These are phyloP conservation scores for Russula abietina DNA, from an alignment of 768 basidiomycete genomes.

Conservation along the genomic window DNA sequence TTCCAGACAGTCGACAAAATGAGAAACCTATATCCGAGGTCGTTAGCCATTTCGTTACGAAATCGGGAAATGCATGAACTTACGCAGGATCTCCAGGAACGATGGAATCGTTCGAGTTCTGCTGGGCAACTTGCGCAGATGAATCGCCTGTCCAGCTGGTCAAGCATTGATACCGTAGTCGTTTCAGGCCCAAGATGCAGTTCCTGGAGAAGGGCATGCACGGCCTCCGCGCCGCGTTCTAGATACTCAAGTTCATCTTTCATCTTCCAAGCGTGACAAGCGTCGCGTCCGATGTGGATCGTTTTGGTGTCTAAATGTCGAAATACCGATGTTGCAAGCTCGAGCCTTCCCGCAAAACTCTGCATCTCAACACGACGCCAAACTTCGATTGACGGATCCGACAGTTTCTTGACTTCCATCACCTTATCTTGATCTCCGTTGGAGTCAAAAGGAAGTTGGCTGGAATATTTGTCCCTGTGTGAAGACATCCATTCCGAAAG, in stretches of 20 bases:
- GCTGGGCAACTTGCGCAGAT: constrained; percentile 7
- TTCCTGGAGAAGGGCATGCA: not conserved
- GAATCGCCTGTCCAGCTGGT: constrained; percentile 2
- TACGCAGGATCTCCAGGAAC: constrained; percentile 16
- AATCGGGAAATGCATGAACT: not conserved
- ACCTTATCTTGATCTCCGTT: not conserved
- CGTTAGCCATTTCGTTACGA: not conserved
- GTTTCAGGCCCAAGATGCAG: not conserved
- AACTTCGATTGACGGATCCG: constrained; percentile 8
- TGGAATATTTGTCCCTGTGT: not conserved
- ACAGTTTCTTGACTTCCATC: constrained; percentile 11
- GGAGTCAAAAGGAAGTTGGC: not conserved
- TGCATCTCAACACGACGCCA: not conserved
- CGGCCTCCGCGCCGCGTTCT: constrained; percentile 12
- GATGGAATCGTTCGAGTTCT: not conserved
- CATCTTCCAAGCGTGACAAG: constrained; percentile 21
- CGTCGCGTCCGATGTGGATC: constrained; percentile 19
- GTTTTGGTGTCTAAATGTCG: not conserved
- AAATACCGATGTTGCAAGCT: constrained; percentile 20
- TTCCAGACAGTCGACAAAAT: not conserved
- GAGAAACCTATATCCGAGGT: constrained; percentile 5
- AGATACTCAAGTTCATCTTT: not conserved
- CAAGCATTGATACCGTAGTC: constrained; percentile 7
- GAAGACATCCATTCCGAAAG: constrained; percentile 20
- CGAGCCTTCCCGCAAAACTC: constrained; percentile 16